phyloP scores from a whole-genome alignment of 164 flowering plant genomes.

The Tetrastigma voinierianum region DNA sequence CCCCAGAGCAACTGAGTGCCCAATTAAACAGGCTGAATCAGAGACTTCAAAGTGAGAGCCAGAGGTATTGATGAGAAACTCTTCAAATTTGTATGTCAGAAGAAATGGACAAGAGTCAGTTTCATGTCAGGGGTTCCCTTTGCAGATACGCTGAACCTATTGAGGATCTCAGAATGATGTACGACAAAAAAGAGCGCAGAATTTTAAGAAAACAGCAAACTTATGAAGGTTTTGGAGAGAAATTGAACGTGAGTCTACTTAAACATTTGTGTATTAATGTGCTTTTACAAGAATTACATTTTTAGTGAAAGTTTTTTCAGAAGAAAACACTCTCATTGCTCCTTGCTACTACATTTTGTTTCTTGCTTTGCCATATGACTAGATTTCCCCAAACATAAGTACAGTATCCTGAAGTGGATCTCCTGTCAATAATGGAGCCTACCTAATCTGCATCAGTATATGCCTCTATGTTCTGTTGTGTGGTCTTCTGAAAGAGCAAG shows the following conservation, averaged over 20 bases:
- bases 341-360: no score
- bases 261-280: neutral
- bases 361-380: no score
- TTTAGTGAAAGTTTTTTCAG: neutral
- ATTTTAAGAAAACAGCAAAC: slow-evolving; percentile 55
- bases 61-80: slow-evolving; percentile 34
- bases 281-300: neutral
- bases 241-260: slow-evolving; percentile 52
- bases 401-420: no score
- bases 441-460: no score
- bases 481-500: no score
- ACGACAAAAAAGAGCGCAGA: slow-evolving; percentile 61
- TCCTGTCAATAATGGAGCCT: no score
- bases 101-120: neutral
- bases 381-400: no score
- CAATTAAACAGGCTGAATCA: slow-evolving; percentile 52
- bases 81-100: neutral
- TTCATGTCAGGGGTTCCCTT: neutral
- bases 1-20: slow-evolving; percentile 78
- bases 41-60: slow-evolving; percentile 67
- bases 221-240: slow-evolving; percentile 61
- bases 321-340: no score
- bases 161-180: slow-evolving; percentile 70
- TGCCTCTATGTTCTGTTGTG: no score
- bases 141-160: slow-evolving; percentile 81